Conservation (phyloP, 2,329 filamentous ascomycete species). For the Cercospora canescens region DNA sequence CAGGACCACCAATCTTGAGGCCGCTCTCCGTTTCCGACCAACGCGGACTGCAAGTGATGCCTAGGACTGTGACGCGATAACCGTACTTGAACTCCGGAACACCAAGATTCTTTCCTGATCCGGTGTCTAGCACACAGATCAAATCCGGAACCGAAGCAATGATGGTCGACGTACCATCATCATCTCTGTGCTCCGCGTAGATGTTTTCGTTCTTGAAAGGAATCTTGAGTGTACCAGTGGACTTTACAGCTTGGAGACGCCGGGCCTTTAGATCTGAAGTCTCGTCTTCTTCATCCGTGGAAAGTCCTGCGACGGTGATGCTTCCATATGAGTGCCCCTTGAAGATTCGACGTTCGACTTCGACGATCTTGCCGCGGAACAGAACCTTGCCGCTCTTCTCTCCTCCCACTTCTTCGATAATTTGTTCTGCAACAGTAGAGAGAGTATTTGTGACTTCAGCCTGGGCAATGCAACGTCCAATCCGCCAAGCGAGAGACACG, state of each 20-base stretch:
- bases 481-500: slow-evolving; percentile 49
- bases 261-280: slow-evolving; percentile 29
- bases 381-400: slow-evolving; percentile 55
- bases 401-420: slow-evolving; percentile 60
- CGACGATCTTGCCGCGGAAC: slow-evolving; percentile 65
- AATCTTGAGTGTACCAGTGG: slow-evolving; percentile 57
- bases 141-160: slow-evolving; percentile 53
- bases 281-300: slow-evolving; percentile 35
- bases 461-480: slow-evolving; percentile 60
- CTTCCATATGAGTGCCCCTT: slow-evolving; percentile 63
- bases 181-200: slow-evolving; percentile 48
- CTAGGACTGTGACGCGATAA: slow-evolving; percentile 53
- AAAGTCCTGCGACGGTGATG: slow-evolving; percentile 48
- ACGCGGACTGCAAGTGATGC: slow-evolving; percentile 55
- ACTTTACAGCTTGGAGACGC: slow-evolving; percentile 37
- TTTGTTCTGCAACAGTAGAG: slow-evolving; percentile 57
- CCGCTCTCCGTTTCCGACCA: slow-evolving; percentile 55
- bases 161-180: slow-evolving; percentile 41
- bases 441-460: slow-evolving; percentile 53
- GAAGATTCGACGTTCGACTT: slow-evolving; percentile 57
- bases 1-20: slow-evolving; percentile 52
- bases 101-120: slow-evolving; percentile 52
- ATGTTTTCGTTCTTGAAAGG: slow-evolving; percentile 77
- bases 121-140: slow-evolving; percentile 51
- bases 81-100: slow-evolving; percentile 59